Base-by-base conservation (phyloP, 106 monocot genomes). In the Acorus calamus region DNA sequence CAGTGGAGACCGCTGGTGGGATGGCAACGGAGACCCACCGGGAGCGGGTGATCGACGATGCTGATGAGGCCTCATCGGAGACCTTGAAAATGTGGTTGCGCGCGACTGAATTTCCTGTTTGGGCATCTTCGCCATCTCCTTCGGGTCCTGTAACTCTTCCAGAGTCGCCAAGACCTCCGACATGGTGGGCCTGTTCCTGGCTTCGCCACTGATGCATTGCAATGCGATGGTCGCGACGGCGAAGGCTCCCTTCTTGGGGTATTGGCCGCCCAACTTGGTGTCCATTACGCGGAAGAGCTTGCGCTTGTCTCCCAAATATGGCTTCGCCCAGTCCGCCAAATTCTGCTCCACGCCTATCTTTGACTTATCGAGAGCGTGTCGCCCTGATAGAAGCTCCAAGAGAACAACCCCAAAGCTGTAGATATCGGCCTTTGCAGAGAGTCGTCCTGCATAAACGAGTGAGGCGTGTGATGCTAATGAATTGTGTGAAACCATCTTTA, bases 361-460 rank as follows among this genome's bases (percentile, higher is more conserved):
- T 57, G 63, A 66, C 67, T 76, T 82, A 62, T 96, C 84, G 0
- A 84, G 45, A 4, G 87, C 94, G 41, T 80, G 72, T 5, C 94
- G 77, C 0, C 90, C 94, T 2, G 94, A 78, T 4, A 96, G 49
- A 3, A 96, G 71, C 65, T 96, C 90, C 61, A 96, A 47, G 52
- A 96, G 60, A 2, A 96, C 82, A 2, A 96, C 87, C 0, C 94
- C 94, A 3, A 90, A 96, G 72, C 94, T 96, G 76, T 96, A 90
- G 9, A 96, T 90, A 72, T 96, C 94, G 6, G 90, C 94, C 67
- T 85, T 98, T 48, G 77, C 80, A 4, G 86, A 77, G 11, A 94
- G 76, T 2, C 78, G 79, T 50, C 90, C 94, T 90, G 76, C 11
- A 2, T 8, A 14, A 66, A 7, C 8, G 14, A 62, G 46, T 13